Evolutionary conservation across 345 rosid genomes (phyloP), one percentile per base, ranked within the genome.

Genomic region (Lumnitzera littorea): DNA sequence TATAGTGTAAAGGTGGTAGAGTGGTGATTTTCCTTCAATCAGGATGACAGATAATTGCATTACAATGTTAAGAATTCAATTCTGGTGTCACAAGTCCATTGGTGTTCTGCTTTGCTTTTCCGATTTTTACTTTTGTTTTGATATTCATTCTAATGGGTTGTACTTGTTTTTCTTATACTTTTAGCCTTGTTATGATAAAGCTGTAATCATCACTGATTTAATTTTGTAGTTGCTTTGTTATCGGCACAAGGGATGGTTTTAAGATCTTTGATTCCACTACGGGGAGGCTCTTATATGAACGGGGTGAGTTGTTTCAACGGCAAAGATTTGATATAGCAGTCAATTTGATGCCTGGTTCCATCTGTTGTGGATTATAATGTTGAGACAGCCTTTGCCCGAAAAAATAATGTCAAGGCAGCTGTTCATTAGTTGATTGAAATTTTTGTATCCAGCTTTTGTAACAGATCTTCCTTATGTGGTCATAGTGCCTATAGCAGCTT

Each of bases 231-330:
- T 90, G 83, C 46, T 86, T 91, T 63, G 88, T 90, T 25, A 61
- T 91, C 15, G 82, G 89, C 67, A 82, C 86, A 31, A 82, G 74
- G 62, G 84, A 87, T 66, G 85, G 95, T 20, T 82, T 91, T 76
- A 85, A 76, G 75, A 74, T 89, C 47, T 85, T 76, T 76, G 92
- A 91, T 76, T 81, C 96, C 43, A 82, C 73, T 46, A 82, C 91
- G 2, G 91, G 95, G 47, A 82, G 88, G 67, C 92, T 89, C 76
- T 82, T 88, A 53, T 91, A 91, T 71, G 92, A 89, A 74, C 78
- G 87, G 76, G 86, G 91, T 72, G 56, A 69, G 81, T 62, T 59
- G 3, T 46, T 48, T 65, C 50, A 2, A 2, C 43, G 53, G 61
- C 41, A 52, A 4, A 27, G 60, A 17, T 13, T 31, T 36, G 43